These are phyloP conservation scores for Collybiopsis confluens DNA, from an alignment of 768 basidiomycete species.

Conservation along the genomic window DNA sequence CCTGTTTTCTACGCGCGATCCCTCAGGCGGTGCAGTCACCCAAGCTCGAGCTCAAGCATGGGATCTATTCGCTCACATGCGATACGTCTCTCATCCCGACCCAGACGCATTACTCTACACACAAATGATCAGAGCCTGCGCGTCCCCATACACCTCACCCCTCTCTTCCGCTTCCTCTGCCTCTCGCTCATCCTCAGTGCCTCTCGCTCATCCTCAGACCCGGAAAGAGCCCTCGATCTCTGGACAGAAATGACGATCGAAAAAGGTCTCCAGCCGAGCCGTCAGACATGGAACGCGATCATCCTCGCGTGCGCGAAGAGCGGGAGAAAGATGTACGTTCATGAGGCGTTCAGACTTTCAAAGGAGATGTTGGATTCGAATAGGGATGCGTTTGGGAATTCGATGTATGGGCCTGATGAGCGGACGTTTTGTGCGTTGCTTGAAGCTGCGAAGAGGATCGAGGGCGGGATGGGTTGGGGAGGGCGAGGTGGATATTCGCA, in stretches of 20 bases:
- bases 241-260: constrained; percentile 91
- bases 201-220: too few species aligned
- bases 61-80: constrained; percentile 96
- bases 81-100: constrained; percentile 89
- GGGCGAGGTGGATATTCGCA: constrained; percentile 87
- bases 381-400: constrained; percentile 57
- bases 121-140: constrained; percentile 86
- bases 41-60: constrained; percentile 75
- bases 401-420: constrained; percentile 54
- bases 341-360: constrained; percentile 80
- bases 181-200: too few species aligned
- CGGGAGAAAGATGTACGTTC: constrained; percentile 59
- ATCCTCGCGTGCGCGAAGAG: constrained; percentile 77
- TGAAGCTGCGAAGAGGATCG: constrained; percentile 83
- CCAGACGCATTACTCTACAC: constrained; percentile 71
- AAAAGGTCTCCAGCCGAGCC: constrained; percentile 55
- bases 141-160: constrained; percentile 40
- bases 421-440: constrained; percentile 80
- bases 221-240: constrained; percentile 88
- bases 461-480: constrained; percentile 77
- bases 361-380: constrained; percentile 82
- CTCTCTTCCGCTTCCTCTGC: too few species aligned
- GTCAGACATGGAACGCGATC: constrained; percentile 72
- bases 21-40: too few species aligned
- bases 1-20: constrained; percentile 47